Conservation (phyloP, 164 flowering plant genomes). For the Piper betle region DNA sequence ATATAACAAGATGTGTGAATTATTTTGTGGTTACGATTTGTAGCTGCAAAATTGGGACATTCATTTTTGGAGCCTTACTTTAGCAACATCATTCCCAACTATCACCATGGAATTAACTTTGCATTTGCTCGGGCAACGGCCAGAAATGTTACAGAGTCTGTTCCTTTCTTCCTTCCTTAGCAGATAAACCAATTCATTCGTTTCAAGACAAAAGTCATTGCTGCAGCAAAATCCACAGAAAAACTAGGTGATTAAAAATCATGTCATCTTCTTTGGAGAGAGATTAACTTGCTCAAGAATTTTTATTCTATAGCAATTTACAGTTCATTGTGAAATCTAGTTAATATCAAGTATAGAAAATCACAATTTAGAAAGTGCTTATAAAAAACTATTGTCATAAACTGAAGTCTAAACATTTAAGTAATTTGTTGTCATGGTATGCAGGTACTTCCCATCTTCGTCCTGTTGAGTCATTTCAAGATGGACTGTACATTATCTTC, state of each 20-base stretch:
- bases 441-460: slow-evolving; percentile 8
- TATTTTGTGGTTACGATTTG: background rate
- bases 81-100: slow-evolving; percentile 12
- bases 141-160: slow-evolving; percentile 7
- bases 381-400: no score
- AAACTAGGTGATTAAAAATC: background rate
- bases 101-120: slow-evolving; percentile 13
- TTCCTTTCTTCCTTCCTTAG: slow-evolving; percentile 12
- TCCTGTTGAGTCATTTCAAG: slow-evolving; percentile 5
- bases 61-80: slow-evolving; percentile 13
- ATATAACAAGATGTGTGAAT: no score
- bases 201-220: slow-evolving; percentile 11
- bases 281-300: no score
- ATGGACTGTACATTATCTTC: slow-evolving; percentile 15
- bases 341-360: no score
- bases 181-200: slow-evolving; percentile 14
- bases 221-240: slow-evolving; percentile 3
- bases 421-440: background rate
- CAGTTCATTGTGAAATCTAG: no score
- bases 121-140: slow-evolving; percentile 16
- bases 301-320: no score
- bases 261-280: background rate
- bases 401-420: no score
- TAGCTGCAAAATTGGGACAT: slow-evolving; percentile 16
- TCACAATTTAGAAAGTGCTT: no score